phyloP scores from a whole-genome alignment of 306 rosid species.

The Luffa acutangula region DNA sequence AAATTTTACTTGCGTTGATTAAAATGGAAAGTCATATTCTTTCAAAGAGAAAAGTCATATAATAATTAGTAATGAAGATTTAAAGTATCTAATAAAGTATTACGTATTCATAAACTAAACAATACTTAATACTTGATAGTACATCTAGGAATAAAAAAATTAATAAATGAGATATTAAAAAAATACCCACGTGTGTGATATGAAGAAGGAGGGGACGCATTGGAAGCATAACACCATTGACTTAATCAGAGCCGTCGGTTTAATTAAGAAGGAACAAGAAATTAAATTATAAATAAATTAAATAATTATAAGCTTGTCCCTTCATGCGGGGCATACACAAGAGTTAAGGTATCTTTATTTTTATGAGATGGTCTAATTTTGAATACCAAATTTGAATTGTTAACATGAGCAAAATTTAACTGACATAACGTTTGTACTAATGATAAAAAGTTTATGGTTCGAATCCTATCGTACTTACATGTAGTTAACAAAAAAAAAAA shows the following conservation, averaged over 20 bases:
- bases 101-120: neutral
- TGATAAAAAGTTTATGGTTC: too few species aligned
- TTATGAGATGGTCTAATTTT: too few species aligned
- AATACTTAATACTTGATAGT: neutral
- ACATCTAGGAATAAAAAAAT: neutral
- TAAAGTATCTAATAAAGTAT: neutral
- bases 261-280: neutral
- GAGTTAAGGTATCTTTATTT: too few species aligned
- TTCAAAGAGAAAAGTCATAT: neutral
- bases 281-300: neutral
- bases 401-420: too few species aligned
- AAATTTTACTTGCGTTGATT: neutral
- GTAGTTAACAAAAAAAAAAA: too few species aligned
- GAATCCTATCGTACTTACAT: too few species aligned
- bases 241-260: neutral
- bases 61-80: neutral
- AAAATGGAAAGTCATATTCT: neutral
- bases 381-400: too few species aligned
- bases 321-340: too few species aligned
- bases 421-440: too few species aligned
- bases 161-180: neutral
- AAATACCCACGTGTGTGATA: neutral
- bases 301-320: too few species aligned
- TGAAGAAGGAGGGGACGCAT: neutral
- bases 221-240: neutral